Base-by-base conservation (phyloP, 805 yeast genomes). In the Helenozyma baotianmanensis region DNA sequence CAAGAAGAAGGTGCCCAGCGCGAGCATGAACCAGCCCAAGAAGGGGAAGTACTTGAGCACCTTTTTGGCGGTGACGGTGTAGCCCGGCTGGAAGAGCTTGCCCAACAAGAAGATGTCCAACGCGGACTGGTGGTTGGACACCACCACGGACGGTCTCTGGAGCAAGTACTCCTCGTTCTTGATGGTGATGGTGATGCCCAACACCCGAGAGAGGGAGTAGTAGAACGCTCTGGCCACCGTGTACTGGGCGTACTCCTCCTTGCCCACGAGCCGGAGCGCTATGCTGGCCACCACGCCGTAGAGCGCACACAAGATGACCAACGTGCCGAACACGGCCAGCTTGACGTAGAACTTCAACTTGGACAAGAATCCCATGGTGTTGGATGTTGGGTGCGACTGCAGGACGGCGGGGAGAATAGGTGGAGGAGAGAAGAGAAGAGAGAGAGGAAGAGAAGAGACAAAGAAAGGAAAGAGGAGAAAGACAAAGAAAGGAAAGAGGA, bases 21-120 rank as follows among this genome's bases (percentile, higher is more conserved):
- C 72, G 16, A 77, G 52, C 98, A 92, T 89, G 64, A 89, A 92
- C 97, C 97, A 90, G 10, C 99, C 99, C 47, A 92, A 68, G 49
- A 92, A 74, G 12, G 99, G 99, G 32, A 87, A 67, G 54, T 76
- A 86, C 50, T 84, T 78, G 50, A 92, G 71, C 4, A 85, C 81
- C 56, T 77, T 79, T 61, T 92, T 92, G 22, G 97, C 92, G 1
- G 97, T 92, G 28, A 92, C 96, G 6, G 89, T 80, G 65, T 89
- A 87, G 31, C 85, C 86, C 30, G 78, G 77, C 32, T 95, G 96
- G 69, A 92, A 92, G 25, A 86, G 60, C 45, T 74, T 76, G 17
- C 96, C 97, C 43, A 92, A 67, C 38, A 89, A 61, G 31, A 83
- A 68, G 37, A 92, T 77, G 56, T 92, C 98, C 43, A 92, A 61